Evolutionary conservation across 306 rosid species (phyloP).

Genomic region (Inga leiocalycina): DNA sequence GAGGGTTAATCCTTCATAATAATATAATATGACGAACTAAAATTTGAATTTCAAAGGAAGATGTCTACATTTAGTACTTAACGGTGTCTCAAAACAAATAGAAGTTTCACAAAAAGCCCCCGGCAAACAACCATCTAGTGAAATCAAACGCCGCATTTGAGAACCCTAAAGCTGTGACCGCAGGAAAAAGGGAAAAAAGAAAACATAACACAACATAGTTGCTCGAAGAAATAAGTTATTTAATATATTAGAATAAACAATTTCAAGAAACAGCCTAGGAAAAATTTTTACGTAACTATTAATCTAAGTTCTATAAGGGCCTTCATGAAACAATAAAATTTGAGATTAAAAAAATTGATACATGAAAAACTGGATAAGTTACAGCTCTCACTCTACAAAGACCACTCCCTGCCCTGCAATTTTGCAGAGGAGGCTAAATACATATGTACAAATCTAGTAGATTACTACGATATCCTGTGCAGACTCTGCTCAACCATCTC

Average conservation of each 20-base stretch:
- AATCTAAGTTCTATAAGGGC: constrained; percentile 46
- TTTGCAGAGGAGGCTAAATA: constrained; percentile 65
- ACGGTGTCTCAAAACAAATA: too few relatives aligned
- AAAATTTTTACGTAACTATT: constrained; percentile 26
- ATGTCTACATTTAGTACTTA: too few relatives aligned
- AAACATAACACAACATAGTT: background rate
- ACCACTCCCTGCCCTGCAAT: constrained; percentile 72
- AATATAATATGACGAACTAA: too few relatives aligned
- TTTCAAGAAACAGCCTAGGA: constrained; percentile 35
- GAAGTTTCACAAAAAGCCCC: background rate
- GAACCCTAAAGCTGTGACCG: background rate
- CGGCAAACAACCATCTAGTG: background rate
- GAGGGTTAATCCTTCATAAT: too few relatives aligned
- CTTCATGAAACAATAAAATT: constrained; percentile 50
- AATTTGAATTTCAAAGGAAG: too few relatives aligned
- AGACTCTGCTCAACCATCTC: constrained; percentile 43
- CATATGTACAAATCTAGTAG: constrained; percentile 66
- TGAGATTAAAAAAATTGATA: constrained; percentile 38
- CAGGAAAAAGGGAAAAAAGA: background rate
- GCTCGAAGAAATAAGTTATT: constrained; percentile 6
- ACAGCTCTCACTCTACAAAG: constrained; percentile 71
- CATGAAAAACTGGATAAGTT: constrained; percentile 60
- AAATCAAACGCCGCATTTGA: background rate
- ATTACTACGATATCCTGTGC: constrained; percentile 41
- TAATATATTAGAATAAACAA: constrained; percentile 26